Evolutionary conservation across 1,284 basidiomycete genomes (phyloP).

Genomic region (Coniophora puteana): DNA sequence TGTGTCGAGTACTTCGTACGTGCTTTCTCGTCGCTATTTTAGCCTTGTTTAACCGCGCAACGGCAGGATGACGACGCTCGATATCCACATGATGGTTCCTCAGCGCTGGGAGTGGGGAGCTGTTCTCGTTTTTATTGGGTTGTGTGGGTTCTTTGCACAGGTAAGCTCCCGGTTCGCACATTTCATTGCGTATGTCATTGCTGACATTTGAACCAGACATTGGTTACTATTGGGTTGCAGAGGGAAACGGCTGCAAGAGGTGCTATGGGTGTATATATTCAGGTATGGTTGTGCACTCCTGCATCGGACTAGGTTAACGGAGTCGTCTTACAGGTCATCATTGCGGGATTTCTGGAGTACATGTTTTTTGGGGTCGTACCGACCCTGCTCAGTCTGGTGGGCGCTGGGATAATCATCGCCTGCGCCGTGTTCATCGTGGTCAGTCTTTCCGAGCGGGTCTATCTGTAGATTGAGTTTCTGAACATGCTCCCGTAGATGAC

Average conservation of each 20-base stretch:
- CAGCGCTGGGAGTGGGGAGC: slow-evolving; percentile 33
- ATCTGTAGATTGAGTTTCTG: no score
- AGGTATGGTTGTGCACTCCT: no score
- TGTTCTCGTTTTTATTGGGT: slow-evolving; percentile 31
- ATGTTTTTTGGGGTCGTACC: slow-evolving; percentile 57
- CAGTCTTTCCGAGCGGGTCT: no score
- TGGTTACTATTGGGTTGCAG: slow-evolving; percentile 33
- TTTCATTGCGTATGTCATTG: neutral
- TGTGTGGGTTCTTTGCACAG: slow-evolving; percentile 48
- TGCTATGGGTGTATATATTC: slow-evolving; percentile 58
- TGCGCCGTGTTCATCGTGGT: slow-evolving; percentile 63
- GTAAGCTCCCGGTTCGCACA: slow-evolving; percentile 12
- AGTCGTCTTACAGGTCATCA: no score
- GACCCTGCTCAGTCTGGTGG: slow-evolving; percentile 49
- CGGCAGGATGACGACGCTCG: slow-evolving; percentile 30
- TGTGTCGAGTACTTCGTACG: slow-evolving; percentile 36
- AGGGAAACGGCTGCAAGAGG: slow-evolving; percentile 62
- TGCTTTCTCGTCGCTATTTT: neutral
- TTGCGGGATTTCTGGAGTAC: slow-evolving; percentile 54
- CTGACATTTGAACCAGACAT: neutral
- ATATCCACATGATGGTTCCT: slow-evolving; percentile 32
- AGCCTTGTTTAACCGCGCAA: slow-evolving; percentile 43
- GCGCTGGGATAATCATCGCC: slow-evolving; percentile 53
- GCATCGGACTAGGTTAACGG: no score
- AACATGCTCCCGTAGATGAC: no score